These are phyloP conservation scores for Aspergillus mulundensis DNA, from an alignment of 495 filamentous ascomycete species.

Conservation along the genomic window DNA sequence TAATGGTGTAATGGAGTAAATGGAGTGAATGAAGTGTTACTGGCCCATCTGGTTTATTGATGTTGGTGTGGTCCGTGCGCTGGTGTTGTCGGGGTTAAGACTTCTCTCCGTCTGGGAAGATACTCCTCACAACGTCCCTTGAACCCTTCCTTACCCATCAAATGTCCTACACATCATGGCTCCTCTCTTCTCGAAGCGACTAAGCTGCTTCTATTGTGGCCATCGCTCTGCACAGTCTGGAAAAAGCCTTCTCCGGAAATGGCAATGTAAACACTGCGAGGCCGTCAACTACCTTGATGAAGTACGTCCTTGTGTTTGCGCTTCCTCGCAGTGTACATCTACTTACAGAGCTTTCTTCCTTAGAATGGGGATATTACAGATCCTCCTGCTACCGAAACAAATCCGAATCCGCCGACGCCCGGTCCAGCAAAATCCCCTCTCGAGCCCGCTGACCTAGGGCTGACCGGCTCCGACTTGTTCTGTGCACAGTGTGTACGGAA, in stretches of 20 bases:
- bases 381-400: slow-evolving; percentile 60
- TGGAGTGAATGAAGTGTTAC: background rate
- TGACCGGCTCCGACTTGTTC: slow-evolving; percentile 54
- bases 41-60: background rate
- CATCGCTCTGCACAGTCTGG: slow-evolving; percentile 52
- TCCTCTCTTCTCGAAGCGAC: slow-evolving; percentile 41
- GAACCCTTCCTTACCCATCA: slow-evolving; percentile 4
- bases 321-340: background rate
- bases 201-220: slow-evolving; percentile 78
- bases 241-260: slow-evolving; percentile 52
- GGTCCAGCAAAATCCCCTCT: slow-evolving; percentile 28
- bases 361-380: slow-evolving; percentile 84
- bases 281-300: slow-evolving; percentile 78
- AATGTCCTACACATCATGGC: slow-evolving; percentile 41
- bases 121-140: slow-evolving; percentile 19
- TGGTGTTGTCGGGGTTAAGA: slow-evolving; percentile 24
- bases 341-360: slow-evolving; percentile 1
- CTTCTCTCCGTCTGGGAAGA: slow-evolving; percentile 23
- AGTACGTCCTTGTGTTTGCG: slow-evolving; percentile 29
- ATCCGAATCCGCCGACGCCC: slow-evolving; percentile 22
- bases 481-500: slow-evolving; percentile 77
- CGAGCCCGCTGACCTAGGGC: slow-evolving; percentile 28
- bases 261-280: slow-evolving; percentile 69
- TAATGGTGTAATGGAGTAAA: background rate
- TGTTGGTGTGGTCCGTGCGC: slow-evolving; percentile 32